Evolutionary conservation across 345 rosid species (phyloP).

Genomic region (Salix exigua): DNA sequence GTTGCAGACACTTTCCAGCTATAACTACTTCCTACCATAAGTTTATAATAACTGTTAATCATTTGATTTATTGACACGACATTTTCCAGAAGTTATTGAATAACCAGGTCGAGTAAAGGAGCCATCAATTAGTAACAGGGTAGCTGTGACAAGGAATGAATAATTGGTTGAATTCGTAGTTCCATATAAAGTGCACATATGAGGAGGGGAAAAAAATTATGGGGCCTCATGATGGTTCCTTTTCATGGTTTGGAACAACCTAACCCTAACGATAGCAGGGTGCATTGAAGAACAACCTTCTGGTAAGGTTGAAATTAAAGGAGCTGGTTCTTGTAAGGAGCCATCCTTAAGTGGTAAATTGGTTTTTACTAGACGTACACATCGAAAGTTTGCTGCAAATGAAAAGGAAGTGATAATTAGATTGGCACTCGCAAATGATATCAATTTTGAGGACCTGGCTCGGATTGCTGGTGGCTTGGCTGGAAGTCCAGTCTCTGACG

Average conservation of each 20-base stretch:
- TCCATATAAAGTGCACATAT: background rate
- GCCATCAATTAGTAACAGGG: background rate
- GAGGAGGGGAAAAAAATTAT: background rate
- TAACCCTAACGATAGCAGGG: slow-evolving; percentile 22
- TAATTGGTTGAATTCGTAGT: background rate
- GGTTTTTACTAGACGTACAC: background rate
- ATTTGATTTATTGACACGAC: background rate
- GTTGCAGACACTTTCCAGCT: background rate
- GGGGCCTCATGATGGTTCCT: too few relatives aligned
- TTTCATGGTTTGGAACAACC: slow-evolving; percentile 88
- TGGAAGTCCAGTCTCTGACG: slow-evolving; percentile 1
- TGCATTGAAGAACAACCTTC: slow-evolving; percentile 1
- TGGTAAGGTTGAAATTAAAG: slow-evolving; percentile 10
- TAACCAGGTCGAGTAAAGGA: background rate
- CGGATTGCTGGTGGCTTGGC: background rate
- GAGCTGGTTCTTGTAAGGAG: slow-evolving; percentile 5
- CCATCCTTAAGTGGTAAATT: background rate
- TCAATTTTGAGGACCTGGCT: background rate
- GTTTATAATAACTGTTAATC: background rate
- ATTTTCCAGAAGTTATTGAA: background rate
- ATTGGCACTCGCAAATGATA: background rate
- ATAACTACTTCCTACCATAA: background rate
- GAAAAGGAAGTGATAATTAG: background rate
- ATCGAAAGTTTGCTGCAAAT: slow-evolving; percentile 9
- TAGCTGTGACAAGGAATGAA: background rate